Percentiles rank a stretch among this genome's conserved stretches.
These are phyloP conservation scores for Deakozyma indianensis DNA, from an alignment of 805 yeast genomes.

Conservation along the genomic window DNA sequence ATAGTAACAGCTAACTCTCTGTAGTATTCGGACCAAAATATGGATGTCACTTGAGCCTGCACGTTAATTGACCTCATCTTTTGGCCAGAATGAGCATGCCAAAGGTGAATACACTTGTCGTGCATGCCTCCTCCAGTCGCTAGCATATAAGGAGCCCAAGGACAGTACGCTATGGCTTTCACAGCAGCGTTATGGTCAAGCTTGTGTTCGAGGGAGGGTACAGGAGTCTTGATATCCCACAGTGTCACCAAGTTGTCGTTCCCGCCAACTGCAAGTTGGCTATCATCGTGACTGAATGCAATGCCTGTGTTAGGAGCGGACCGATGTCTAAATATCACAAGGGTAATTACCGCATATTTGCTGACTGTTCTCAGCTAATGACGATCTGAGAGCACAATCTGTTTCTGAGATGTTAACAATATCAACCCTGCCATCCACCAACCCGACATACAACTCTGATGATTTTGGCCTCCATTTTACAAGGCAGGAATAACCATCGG, in stretches of 20 bases:
- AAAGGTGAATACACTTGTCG: conserved; percentile 61
- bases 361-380: conserved; percentile 36
- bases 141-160: conserved; percentile 46
- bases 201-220: conserved; percentile 43
- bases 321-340: no score
- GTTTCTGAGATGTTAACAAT: conserved; percentile 23
- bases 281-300: conserved; percentile 34
- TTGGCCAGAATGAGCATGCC: conserved; percentile 39
- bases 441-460: conserved; percentile 42
- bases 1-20: neutral
- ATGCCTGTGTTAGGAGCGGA: neutral
- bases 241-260: conserved; percentile 69
- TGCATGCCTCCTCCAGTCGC: conserved; percentile 81
- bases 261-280: conserved; percentile 64
- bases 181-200: conserved; percentile 67
- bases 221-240: conserved; percentile 52
- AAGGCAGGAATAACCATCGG: conserved; percentile 17
- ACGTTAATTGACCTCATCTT: neutral
- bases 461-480: conserved; percentile 42
- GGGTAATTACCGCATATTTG: conserved; percentile 40
- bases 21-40: neutral
- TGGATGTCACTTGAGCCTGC: neutral
- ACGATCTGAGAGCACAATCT: conserved; percentile 4
- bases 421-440: conserved; percentile 45
- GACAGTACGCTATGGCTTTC: conserved; percentile 71